These are phyloP conservation scores for Stropharia rugosoannulata DNA, from an alignment of 768 basidiomycete genomes.

Conservation along the genomic window DNA sequence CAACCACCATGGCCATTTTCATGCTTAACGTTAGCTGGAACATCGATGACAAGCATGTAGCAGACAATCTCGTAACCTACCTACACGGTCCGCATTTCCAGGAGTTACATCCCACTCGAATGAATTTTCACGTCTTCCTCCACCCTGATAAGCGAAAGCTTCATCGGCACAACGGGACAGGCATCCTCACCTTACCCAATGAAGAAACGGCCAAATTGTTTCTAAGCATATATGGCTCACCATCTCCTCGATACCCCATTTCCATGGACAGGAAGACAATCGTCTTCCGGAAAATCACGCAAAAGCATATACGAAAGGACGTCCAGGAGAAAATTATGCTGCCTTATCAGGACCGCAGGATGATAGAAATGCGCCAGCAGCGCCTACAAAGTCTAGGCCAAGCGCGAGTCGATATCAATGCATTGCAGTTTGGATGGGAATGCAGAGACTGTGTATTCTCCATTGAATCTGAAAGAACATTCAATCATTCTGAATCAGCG, in stretches of 20 bases:
- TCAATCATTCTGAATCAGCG: no score
- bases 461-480: conserved; percentile 50
- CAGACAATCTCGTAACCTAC: conserved; percentile 35
- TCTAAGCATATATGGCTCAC: conserved; percentile 34
- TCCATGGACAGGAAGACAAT: conserved; percentile 30
- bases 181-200: conserved; percentile 47
- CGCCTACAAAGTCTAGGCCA: conserved; percentile 28
- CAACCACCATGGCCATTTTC: conserved; percentile 36
- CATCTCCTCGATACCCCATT: conserved; percentile 15
- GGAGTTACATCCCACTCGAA: conserved; percentile 20
- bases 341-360: conserved; percentile 42
- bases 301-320: conserved; percentile 23
- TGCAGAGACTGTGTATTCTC: conserved; percentile 61
- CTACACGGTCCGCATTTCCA: conserved; percentile 46
- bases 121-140: conserved; percentile 57
- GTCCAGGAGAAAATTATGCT: conserved; percentile 36
- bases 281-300: conserved; percentile 29
- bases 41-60: conserved; percentile 28
- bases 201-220: conserved; percentile 38
- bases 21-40: conserved; percentile 36
- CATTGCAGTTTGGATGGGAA: conserved; percentile 60
- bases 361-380: conserved; percentile 31
- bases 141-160: conserved; percentile 34
- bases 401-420: conserved; percentile 27
- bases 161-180: conserved; percentile 38